Evolutionary conservation across 495 filamentous ascomycete species (phyloP).

Genomic region (Neurospora terricola): DNA sequence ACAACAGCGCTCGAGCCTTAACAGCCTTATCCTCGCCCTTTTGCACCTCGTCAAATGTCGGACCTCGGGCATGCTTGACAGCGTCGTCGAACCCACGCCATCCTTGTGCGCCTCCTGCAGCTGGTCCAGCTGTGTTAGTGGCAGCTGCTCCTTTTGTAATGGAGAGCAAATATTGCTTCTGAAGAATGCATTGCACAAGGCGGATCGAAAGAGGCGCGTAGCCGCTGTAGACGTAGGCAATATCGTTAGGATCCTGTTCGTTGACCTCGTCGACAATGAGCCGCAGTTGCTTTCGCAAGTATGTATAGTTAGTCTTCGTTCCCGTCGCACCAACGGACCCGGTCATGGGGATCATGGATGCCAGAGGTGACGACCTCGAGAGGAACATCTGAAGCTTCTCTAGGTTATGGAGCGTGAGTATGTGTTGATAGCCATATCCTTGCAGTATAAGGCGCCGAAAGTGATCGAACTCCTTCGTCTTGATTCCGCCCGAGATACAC

Average conservation of each 20-base stretch:
- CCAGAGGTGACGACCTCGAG: constrained; percentile 56
- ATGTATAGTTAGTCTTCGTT: constrained; percentile 81
- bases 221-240: constrained; percentile 94
- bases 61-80: constrained; percentile 72
- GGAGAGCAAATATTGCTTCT: constrained; percentile 73
- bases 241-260: constrained; percentile 91
- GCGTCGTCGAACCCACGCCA: constrained; percentile 89
- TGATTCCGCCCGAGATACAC: constrained; percentile 78
- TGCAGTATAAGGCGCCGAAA: constrained; percentile 84
- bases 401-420: constrained; percentile 79
- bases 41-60: constrained; percentile 85
- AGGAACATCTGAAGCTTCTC: constrained; percentile 84
- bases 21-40: constrained; percentile 90
- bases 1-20: constrained; percentile 74
- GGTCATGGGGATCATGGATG: constrained; percentile 58
- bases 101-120: constrained; percentile 57
- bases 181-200: constrained; percentile 87
- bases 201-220: constrained; percentile 91
- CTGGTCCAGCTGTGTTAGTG: constrained; percentile 35
- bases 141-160: constrained; percentile 49
- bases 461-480: constrained; percentile 73
- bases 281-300: constrained; percentile 71
- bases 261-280: constrained; percentile 96
- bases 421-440: constrained; percentile 88
- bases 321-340: constrained; percentile 44